Evolutionary conservation across 2,329 filamentous ascomycete species (phyloP).

Genomic region (Paecilomyces formosus): DNA sequence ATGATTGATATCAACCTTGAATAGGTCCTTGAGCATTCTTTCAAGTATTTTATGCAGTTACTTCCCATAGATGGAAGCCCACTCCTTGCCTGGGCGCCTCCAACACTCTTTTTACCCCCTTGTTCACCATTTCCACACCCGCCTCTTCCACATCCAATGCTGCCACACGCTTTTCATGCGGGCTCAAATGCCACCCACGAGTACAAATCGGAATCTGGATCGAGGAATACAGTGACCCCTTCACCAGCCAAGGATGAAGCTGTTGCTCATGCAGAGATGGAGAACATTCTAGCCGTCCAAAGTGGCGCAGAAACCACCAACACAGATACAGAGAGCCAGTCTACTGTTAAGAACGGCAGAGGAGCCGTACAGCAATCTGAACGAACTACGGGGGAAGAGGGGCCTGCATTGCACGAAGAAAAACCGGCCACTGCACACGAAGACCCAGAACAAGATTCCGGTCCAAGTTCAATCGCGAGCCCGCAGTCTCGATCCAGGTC

Average conservation of each 20-base stretch:
- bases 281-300: not conserved
- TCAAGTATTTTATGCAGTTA: slow-evolving; percentile 10
- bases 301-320: no score
- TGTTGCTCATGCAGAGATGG: not conserved
- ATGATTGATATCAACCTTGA: not conserved
- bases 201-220: not conserved
- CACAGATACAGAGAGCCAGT: not conserved
- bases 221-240: not conserved
- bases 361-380: not conserved
- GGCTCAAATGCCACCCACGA: not conserved
- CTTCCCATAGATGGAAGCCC: slow-evolving; percentile 12
- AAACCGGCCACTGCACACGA: not conserved
- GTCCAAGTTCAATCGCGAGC: not conserved
- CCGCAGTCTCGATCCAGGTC: not conserved
- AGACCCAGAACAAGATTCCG: not conserved
- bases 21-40: not conserved
- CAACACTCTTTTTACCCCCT: slow-evolving; percentile 1
- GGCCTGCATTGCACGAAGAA: not conserved
- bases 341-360: not conserved
- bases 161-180: not conserved
- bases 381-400: not conserved
- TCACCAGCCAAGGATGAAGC: not conserved
- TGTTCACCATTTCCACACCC: not conserved
- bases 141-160: not conserved
- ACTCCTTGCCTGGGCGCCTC: not conserved